Percentiles rank a stretch among this genome's conserved stretches.
phyloP scores from a whole-genome alignment of 2,329 filamentous ascomycete species.

The Pestalotiopsis sp. region DNA sequence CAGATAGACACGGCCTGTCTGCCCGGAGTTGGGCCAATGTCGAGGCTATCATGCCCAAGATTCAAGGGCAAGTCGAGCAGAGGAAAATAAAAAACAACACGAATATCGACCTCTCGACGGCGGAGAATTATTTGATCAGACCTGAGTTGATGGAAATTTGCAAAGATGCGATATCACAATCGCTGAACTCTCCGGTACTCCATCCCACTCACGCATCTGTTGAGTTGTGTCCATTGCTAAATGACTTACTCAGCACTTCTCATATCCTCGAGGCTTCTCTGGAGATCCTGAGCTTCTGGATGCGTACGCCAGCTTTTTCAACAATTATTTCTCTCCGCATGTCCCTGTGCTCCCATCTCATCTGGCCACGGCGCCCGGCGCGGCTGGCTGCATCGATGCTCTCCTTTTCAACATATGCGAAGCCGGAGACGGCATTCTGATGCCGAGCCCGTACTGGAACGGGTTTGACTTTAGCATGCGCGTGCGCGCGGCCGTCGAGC shows the following conservation, averaged over 20 bases:
- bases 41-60: not conserved
- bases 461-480: not conserved
- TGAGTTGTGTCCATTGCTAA: not conserved
- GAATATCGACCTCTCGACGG: not conserved
- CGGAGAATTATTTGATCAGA: not conserved
- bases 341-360: not conserved
- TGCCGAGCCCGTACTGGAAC: not conserved
- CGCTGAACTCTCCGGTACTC: not conserved
- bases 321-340: not conserved
- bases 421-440: not conserved
- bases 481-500: not conserved
- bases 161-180: not conserved
- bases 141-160: not conserved
- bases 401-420: not conserved
- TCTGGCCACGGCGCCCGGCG: not conserved
- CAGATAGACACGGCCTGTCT: not conserved
- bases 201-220: not conserved
- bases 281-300: not conserved
- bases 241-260: not conserved
- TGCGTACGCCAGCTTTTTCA: not conserved
- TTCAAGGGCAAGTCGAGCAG: not conserved
- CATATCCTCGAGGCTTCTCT: not conserved
- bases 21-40: not conserved
- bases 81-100: not conserved
- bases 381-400: not conserved